Evolutionary conservation across 768 basidiomycete genomes (phyloP).

Genomic region (Xerocomellus chrysenteron): DNA sequence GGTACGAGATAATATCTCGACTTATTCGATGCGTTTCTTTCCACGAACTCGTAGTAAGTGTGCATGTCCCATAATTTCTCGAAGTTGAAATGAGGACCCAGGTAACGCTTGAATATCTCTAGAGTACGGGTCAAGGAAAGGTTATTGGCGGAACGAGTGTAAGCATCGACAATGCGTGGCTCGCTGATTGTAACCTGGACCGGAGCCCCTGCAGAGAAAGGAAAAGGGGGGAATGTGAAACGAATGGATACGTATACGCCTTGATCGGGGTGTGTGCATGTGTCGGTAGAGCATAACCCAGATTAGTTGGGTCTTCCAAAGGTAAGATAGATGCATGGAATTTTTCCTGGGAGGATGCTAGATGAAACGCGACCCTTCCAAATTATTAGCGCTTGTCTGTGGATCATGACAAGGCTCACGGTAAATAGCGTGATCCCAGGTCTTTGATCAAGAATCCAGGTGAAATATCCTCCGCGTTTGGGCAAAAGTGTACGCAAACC

Average conservation of each 20-base stretch:
- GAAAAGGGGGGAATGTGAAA: slow-evolving; percentile 37
- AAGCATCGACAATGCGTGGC: slow-evolving; percentile 27
- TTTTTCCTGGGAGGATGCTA: slow-evolving; percentile 37
- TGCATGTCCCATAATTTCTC: slow-evolving; percentile 50
- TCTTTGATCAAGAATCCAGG: slow-evolving; percentile 29
- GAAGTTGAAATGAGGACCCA: slow-evolving; percentile 45
- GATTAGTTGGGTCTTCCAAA: slow-evolving; percentile 22
- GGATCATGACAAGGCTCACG: slow-evolving; percentile 21
- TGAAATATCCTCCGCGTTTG: slow-evolving; percentile 23
- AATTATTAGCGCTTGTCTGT: background rate
- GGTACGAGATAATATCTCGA: background rate
- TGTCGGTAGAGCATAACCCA: slow-evolving; percentile 23
- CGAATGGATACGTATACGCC: slow-evolving; percentile 38
- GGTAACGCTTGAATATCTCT: slow-evolving; percentile 32
- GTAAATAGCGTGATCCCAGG: slow-evolving; percentile 21
- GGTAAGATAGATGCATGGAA: slow-evolving; percentile 32
- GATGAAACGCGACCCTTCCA: slow-evolving; percentile 35
- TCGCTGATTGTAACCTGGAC: slow-evolving; percentile 22
- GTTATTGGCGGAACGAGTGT: slow-evolving; percentile 37
- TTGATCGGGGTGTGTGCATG: slow-evolving; percentile 29
- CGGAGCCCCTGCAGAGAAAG: slow-evolving; percentile 34
- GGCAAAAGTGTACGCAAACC: slow-evolving; percentile 39
- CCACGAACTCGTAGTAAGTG: slow-evolving; percentile 43
- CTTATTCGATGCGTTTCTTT: slow-evolving; percentile 40
- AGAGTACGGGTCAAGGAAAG: slow-evolving; percentile 41